Evolutionary conservation across 2,329 filamentous ascomycete genomes (phyloP), one percentile per base, ranked within the genome.

Genomic region (Xylariales sp.): DNA sequence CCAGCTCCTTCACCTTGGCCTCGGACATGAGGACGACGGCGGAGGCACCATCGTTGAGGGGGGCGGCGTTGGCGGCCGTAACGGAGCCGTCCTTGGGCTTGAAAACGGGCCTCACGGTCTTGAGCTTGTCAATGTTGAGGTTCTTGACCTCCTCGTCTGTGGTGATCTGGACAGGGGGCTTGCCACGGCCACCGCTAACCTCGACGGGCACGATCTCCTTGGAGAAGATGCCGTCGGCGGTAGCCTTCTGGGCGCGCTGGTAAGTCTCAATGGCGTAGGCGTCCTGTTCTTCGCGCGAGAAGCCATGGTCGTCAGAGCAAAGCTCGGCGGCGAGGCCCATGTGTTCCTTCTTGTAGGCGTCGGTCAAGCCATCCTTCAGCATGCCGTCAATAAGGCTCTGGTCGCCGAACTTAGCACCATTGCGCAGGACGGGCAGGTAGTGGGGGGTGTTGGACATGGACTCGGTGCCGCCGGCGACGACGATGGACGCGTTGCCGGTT

Each of bases 381-480:
- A 99, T 90, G 74, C 93, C 95, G 78, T 99, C 96, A 62, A 97
- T 87, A 73, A 99, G 86, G 61, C 86, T 89, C 83, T 95, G 91
- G 83, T 98, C 89, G 76, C 96, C 96, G 82, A 97, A 99, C 84
- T 98, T 98, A 81, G 92, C 90, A 74, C 96, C 96, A 73, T 83
- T 91, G 80, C 96, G 92, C 75, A 97, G 86, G 81, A 85, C 92
- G 72, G 94, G 92, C 61, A 97, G 91, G 85, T 99, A 99, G 85
- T 99, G 94, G 59, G 96, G 96, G 62, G 91, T 87, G 85, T 98
- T 98, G 79, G 94, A 97, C 96, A 99, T 99, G 85, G 94, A 97
- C 86, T 99, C 96, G 74, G 95, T 90, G 75, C 96, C 96, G 78
- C 94, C 96, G 72, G 94, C 96, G 68, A 99, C 93, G 72, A 99